Conservation (phyloP, 257 asterid species). For the Craterostigma plantagineum region DNA sequence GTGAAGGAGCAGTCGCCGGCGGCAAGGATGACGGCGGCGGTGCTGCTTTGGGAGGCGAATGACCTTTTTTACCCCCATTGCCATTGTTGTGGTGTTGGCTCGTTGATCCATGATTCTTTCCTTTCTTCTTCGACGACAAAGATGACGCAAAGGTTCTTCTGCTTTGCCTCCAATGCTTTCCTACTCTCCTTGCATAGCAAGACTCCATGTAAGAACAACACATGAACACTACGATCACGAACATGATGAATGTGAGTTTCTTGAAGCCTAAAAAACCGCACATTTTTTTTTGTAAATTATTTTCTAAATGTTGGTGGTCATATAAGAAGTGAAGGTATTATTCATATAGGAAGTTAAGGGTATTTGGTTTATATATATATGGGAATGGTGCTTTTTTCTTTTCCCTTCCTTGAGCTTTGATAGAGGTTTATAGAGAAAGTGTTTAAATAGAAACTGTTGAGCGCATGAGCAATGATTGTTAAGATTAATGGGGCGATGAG, state of each 20-base stretch:
- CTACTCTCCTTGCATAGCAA: conserved; percentile 50
- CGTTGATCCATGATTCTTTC: conserved; percentile 24
- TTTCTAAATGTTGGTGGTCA: background rate
- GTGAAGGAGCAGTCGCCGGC: conserved; percentile 6
- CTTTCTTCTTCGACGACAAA: conserved; percentile 42
- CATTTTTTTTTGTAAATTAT: conserved; percentile 13
- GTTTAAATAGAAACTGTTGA: conserved; percentile 7
- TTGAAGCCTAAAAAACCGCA: conserved; percentile 22
- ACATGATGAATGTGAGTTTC: conserved; percentile 22
- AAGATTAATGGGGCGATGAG: conserved; percentile 11
- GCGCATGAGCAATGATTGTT: conserved; percentile 13
- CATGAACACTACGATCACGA: conserved; percentile 23
- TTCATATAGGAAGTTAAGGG: no score
- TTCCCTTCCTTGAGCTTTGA: no score
- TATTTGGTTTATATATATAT: conserved; percentile 1
- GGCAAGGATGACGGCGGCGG: conserved; percentile 10
- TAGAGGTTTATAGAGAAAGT: background rate
- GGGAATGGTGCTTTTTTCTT: background rate
- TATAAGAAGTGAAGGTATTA: background rate
- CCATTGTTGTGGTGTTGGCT: conserved; percentile 19
- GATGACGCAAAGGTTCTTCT: conserved; percentile 17
- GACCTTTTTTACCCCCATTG: conserved; percentile 27
- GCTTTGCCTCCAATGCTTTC: conserved; percentile 36
- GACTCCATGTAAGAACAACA: conserved; percentile 35
- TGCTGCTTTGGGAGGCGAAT: conserved; percentile 11